Percentiles rank a stretch among this genome's conserved stretches.
These are phyloP conservation scores for Aspergillus sp. DNA, from an alignment of 2,329 filamentous ascomycete species.

Conservation along the genomic window DNA sequence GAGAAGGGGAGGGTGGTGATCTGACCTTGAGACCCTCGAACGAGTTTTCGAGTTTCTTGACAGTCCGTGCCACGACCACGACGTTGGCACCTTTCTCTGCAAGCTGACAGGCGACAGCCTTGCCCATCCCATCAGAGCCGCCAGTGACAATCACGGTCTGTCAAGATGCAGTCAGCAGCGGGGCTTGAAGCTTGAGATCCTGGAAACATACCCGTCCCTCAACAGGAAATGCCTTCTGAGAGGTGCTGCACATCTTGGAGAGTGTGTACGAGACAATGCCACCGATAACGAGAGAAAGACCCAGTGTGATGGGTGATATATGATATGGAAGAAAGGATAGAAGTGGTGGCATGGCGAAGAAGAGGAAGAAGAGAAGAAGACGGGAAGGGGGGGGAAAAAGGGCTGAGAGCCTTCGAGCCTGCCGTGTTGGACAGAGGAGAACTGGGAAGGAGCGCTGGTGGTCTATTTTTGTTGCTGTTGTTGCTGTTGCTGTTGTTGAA, in stretches of 20 bases:
- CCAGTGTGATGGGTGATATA: conserved; percentile 17
- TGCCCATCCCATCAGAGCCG: conserved; percentile 86
- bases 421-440: neutral
- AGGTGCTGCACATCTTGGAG: conserved; percentile 28
- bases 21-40: conserved; percentile 56
- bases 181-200: neutral
- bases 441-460: conserved; percentile 2
- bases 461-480: neutral
- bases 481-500: neutral
- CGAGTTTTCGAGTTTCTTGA: conserved; percentile 62
- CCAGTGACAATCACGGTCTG: conserved; percentile 86
- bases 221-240: conserved; percentile 69
- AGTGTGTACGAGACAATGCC: conserved; percentile 24
- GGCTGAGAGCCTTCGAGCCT: conserved; percentile 5
- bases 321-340: conserved; percentile 13
- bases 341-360: conserved; percentile 14
- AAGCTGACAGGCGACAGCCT: conserved; percentile 62
- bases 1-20: conserved; percentile 1
- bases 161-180: conserved; percentile 7
- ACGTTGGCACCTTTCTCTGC: conserved; percentile 77
- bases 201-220: conserved; percentile 60
- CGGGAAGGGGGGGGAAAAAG: conserved; percentile 1
- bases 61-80: conserved; percentile 72
- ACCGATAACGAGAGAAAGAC: conserved; percentile 23
- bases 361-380: conserved; percentile 6